Base-by-base conservation (phyloP, 768 basidiomycete species). In the Suillus lakei region DNA sequence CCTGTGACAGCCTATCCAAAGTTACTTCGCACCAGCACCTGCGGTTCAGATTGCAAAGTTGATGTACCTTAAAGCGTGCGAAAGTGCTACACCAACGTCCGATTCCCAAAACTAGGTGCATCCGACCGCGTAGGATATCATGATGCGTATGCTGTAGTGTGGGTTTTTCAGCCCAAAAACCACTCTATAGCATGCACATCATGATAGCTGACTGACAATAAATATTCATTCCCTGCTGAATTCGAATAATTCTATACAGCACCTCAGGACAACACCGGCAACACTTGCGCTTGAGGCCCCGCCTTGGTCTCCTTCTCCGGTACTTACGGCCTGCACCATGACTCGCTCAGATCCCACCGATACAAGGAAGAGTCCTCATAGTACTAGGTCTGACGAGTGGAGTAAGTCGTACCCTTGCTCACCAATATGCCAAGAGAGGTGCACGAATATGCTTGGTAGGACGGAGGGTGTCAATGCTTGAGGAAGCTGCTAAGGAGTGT, bases 351-450 rank as follows among this genome's bases (percentile, higher is more conserved):
- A 69, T 91, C 9, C 71, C 80, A 9, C 78, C 74, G n/a, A 62
- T 61, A 1, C 67, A 80, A 3, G 95, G 96, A 73, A 86, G 93
- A 0, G 90, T 96, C 8, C 74, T 98, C 2, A 80, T 98, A n/a
- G n/a, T n/a, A 56, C 75, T 98, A 8, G 96, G 96, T 6, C 93
- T 90, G 1, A 91, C 92, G 2, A 90, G 90, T 54, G 96, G 96
- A 0, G 88, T 97, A 30, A 95, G 96, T 1, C 83, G 85, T 50
- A 80, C 84, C 5, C 79, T 96, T 51, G 93, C 93, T 1, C 79
- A 82, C 15, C 79, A 84, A 67, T 96, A 96, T 69, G 88, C 91
- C 5, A 73, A 80, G 62, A 82, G 92, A n/a, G 94, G 94, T 8
- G 92, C 92, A 8, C 81, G 80, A 60, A 84, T 91, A 8, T 95